Percentiles rank a stretch among this genome's conserved stretches.
phyloP scores from a whole-genome alignment of 257 asterid genomes.

The Penstemon barbatus region DNA sequence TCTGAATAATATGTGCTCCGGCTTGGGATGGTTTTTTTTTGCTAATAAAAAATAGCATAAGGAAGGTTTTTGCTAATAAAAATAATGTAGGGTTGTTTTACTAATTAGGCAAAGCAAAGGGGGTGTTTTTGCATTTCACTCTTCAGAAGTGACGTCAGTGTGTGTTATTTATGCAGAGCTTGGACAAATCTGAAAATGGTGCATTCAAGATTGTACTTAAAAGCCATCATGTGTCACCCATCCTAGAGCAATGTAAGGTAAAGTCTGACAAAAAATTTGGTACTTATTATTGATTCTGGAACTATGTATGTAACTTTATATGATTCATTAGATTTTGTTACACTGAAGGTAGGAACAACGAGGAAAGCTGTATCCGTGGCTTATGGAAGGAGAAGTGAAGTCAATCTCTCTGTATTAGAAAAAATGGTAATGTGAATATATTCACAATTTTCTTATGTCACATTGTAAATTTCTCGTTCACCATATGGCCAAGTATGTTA shows the following conservation, averaged over 20 bases:
- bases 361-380: slow-evolving; percentile 82
- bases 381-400: slow-evolving; percentile 85
- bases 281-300: not conserved
- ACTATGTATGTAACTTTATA: slow-evolving; percentile 26
- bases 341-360: slow-evolving; percentile 80
- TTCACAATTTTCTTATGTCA: slow-evolving; percentile 7
- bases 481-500: slow-evolving; percentile 1
- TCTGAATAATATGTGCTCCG: no score
- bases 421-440: slow-evolving; percentile 55
- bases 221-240: slow-evolving; percentile 83
- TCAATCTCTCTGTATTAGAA: slow-evolving; percentile 67
- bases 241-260: slow-evolving; percentile 90
- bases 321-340: slow-evolving; percentile 24
- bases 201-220: slow-evolving; percentile 67
- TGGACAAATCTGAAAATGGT: slow-evolving; percentile 72
- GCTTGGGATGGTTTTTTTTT: no score
- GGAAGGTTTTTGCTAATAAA: no score
- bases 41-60: no score
- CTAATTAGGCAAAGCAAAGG: no score
- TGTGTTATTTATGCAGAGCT: slow-evolving; percentile 54
- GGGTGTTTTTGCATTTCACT: no score
- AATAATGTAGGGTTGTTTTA: no score
- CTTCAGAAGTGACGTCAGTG: not conserved
- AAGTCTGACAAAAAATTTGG: slow-evolving; percentile 20
- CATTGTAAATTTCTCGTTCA: not conserved